Percentiles rank a stretch among this genome's conserved stretches.
phyloP scores from a whole-genome alignment of 306 rosid species.

The Prosopis cineraria region DNA sequence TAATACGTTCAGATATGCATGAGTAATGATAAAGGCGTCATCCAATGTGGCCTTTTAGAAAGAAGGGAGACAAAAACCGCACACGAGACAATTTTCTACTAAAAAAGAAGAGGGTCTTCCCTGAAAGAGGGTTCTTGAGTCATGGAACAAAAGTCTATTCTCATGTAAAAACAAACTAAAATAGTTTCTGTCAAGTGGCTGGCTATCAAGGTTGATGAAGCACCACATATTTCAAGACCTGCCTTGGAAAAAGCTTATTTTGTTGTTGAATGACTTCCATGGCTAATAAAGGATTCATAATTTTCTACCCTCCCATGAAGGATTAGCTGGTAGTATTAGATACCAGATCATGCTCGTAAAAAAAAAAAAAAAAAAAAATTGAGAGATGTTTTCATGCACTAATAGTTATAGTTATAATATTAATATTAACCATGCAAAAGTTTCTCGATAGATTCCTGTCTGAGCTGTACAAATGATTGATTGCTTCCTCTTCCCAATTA shows the following conservation, averaged over 20 bases:
- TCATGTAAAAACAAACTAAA: too few species aligned
- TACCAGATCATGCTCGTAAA: too few species aligned
- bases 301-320: not conserved
- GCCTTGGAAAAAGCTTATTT: not conserved
- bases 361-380: not conserved
- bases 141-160: too few species aligned
- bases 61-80: not conserved
- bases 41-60: not conserved
- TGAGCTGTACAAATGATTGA: not conserved
- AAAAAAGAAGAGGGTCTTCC: not conserved
- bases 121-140: not conserved
- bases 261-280: slow-evolving; percentile 7
- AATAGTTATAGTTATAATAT: not conserved
- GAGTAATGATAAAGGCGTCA: not conserved
- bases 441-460: not conserved
- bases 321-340: too few species aligned
- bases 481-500: slow-evolving; percentile 2
- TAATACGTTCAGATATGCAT: not conserved
- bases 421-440: not conserved
- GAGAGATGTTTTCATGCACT: not conserved
- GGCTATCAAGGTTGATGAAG: not conserved
- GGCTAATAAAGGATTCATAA: slow-evolving; percentile 3
- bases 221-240: not conserved
- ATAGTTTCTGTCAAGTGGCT: too few species aligned
- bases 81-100: not conserved